Base-by-base conservation (phyloP, 805 yeast genomes). In the Pichia ethanolica region DNA sequence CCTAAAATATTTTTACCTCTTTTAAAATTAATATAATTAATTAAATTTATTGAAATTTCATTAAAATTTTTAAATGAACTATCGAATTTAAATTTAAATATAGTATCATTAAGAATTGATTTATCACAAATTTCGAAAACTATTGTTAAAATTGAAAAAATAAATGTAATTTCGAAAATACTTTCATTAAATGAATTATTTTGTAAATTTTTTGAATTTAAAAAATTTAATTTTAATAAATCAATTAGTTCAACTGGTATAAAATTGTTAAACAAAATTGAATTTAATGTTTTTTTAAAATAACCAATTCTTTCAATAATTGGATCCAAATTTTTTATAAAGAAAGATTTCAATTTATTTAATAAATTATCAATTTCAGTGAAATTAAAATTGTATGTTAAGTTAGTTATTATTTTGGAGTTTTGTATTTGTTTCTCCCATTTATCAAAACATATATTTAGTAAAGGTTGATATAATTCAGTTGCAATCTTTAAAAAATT, bases 101-200 rank as follows among this genome's bases (percentile, higher is more conserved):
- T 20, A 20, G 20, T 20, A 20, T 20, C 20, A 20, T 20, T 20
- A 20, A 20, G 20, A 20, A 20, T 20, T 20, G 20, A 20, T 20
- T 20, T 20, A 20, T 20, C 20, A 20, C 20, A 20, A 20, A 20
- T 20, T 20, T 20, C 3, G 20, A 20, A 20, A 20, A 20, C 20
- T 20, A 20, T 20, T 20, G 20, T 20, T 20, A 20, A 20, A 20
- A 55, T 42, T 1, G 51, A 53, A 7, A 57, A 9, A 5, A 59
- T 35, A 12, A 57, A 42, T 2, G 60, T 51, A 14, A 59, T 14
- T 32, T 46, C 45, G 5, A 54, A 34, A 38, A 55, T 52, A 9
- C 20, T 14, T 9, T 35, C n/a, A 12, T 12, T 13, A 13, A 35
- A 26, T 20, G 20, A 20, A 20, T 20, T 20, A 20, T 20, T 20